Evolutionary conservation across 1,139 yeast species (phyloP).

Genomic region (Suhomyces maxii): DNA sequence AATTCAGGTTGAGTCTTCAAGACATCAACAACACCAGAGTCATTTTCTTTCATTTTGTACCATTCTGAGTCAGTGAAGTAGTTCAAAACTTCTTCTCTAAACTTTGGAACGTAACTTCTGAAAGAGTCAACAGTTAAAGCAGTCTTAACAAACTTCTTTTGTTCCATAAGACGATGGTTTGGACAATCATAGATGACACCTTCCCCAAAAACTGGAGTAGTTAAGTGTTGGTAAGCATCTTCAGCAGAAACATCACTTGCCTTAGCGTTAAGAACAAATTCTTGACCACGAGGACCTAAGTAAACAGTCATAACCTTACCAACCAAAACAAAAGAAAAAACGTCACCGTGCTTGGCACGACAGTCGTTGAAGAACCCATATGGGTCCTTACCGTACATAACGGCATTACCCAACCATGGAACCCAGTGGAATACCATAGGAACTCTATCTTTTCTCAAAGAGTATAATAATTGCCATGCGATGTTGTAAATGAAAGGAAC

Average conservation of each 20-base stretch:
- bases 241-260: conserved; percentile 91
- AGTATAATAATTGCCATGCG: conserved; percentile 68
- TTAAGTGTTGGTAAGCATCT: conserved; percentile 90
- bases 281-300: conserved; percentile 97
- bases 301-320: conserved; percentile 96
- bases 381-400: conserved; percentile 87
- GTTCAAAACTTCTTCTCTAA: conserved; percentile 69
- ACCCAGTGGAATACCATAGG: conserved; percentile 92
- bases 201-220: conserved; percentile 96
- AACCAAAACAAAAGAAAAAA: conserved; percentile 81
- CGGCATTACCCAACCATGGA: conserved; percentile 95
- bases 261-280: conserved; percentile 90
- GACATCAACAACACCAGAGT: conserved; percentile 63
- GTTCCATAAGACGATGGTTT: conserved; percentile 92
- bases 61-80: conserved; percentile 56
- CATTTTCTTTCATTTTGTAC: conserved; percentile 39
- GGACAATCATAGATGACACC: conserved; percentile 98
- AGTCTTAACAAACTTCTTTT: conserved; percentile 91
- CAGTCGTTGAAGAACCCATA: conserved; percentile 82
- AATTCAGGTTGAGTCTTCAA: conserved; percentile 90
- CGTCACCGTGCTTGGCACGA: conserved; percentile 84
- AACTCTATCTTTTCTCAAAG: conserved; percentile 73
- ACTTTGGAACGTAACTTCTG: conserved; percentile 81
- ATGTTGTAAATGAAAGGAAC: conserved; percentile 62
- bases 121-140: conserved; percentile 88